Conservation (phyloP, 305 asterid genomes). For the Fraxinus sp. region DNA sequence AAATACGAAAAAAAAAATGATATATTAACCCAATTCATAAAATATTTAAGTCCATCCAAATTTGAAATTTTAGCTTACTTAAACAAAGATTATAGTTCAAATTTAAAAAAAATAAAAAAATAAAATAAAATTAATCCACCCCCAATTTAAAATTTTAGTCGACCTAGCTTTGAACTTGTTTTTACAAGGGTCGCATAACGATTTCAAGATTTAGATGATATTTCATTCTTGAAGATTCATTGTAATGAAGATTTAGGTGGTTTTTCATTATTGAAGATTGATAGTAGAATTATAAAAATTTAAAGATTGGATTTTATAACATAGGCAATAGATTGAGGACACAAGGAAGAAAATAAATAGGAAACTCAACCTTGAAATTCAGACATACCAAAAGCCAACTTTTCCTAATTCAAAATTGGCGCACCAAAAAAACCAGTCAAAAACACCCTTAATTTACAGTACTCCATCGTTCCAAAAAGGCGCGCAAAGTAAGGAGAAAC, state of each 20-base stretch:
- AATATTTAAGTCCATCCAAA: background rate
- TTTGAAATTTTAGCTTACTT: background rate
- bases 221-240: background rate
- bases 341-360: background rate
- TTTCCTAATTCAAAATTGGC: background rate
- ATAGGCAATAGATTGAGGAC: background rate
- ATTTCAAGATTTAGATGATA: background rate
- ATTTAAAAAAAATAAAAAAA: no score
- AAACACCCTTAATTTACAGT: background rate
- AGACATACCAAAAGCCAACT: background rate
- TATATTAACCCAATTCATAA: background rate
- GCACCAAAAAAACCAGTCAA: background rate
- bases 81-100: background rate
- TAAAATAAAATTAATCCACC: no score
- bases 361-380: background rate
- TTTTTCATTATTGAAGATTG: background rate
- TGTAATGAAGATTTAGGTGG: background rate
- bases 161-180: background rate
- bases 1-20: background rate
- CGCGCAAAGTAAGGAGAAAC: conserved; percentile 25
- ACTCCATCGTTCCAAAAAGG: background rate
- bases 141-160: background rate
- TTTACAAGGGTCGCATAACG: background rate
- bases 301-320: background rate
- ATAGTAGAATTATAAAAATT: no score